Evolutionary conservation across 257 asterid genomes (phyloP).

Genomic region (Catharanthus roseus): DNA sequence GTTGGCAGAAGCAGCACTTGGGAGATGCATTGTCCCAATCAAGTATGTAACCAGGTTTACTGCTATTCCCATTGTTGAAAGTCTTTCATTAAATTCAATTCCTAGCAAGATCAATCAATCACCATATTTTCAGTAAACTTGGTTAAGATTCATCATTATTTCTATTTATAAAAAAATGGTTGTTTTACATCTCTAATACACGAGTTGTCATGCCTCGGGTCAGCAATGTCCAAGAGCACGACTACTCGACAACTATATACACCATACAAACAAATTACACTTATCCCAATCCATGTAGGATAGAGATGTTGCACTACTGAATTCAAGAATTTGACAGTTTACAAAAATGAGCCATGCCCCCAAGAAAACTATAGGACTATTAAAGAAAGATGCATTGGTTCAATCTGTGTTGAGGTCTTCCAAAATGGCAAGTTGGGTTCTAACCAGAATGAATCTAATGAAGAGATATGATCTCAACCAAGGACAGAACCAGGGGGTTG

Average conservation of each 20-base stretch:
- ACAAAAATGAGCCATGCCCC: not conserved
- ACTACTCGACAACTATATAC: too few species aligned
- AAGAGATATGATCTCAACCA: not conserved
- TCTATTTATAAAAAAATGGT: not conserved
- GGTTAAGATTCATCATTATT: not conserved
- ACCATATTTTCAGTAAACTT: not conserved
- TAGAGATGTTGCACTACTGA: not conserved
- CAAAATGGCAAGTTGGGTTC: not conserved
- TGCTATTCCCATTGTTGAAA: constrained; percentile 42
- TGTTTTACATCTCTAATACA: too few species aligned
- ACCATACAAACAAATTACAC: too few species aligned
- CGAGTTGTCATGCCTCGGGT: too few species aligned
- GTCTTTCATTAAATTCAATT: constrained; percentile 37
- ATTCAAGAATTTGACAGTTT: not conserved
- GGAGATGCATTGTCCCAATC: constrained; percentile 39
- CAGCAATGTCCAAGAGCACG: too few species aligned
- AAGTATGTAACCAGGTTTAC: constrained; percentile 43
- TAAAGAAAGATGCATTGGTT: not conserved
- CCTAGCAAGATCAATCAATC: constrained; percentile 23
- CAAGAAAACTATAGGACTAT: not conserved
- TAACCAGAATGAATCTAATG: not conserved
- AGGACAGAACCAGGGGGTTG: too few species aligned
- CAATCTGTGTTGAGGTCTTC: not conserved
- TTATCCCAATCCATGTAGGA: too few species aligned
- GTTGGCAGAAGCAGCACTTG: constrained; percentile 40